Evolutionary conservation across 352 stramenopile species (phyloP), one percentile per base, ranked within the genome.

Genomic region (Globisporangium yorkense): DNA sequence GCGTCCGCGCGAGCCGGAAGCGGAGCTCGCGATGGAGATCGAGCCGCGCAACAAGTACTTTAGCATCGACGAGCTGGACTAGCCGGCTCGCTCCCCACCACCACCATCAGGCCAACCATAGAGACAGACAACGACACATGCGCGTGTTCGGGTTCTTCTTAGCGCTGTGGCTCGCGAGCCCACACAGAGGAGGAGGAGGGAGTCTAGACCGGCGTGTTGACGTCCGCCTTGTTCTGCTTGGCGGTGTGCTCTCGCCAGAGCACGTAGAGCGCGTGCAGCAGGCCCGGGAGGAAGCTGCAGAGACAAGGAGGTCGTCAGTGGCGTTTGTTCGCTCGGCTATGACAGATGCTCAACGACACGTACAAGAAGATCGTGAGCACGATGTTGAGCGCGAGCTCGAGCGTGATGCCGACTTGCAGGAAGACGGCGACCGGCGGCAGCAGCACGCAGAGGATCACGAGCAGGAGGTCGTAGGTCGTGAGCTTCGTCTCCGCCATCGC

Each of bases 21-120:
- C 37, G 12, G 56, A 67, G 1, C 52, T 50, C 3, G 29, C 47
- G 16, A 18, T 16, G 27, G 43, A 8, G 24, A 40, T 12, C 45
- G 46, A 59, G 9, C 53, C 58, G 10, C 58, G 63, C 15, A 41
- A 48, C 33, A 61, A 81, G 57, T 75, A 70, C 66, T 84, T 84
- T 62, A 80, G 63, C 57, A 73, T 84, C 37, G 76, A 87, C 44
- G 76, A 87, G 49, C 62, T 87, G 33, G 76, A 87, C 48, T 87
- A 59, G 67, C 16, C 16, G 15, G 40, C 40, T 21, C 4, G 16
- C 33, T 43, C 3, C 39, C 13, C 4, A 18, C 10, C 8, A 43
- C 9, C 37, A 15, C 5, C 8, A 5, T 7, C 6, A 18, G 16
- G 20, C 16, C 18, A 21, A 47, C 41, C 41, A 47, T 18, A 46